Percentiles rank a stretch among this genome's conserved stretches.
phyloP scores from a whole-genome alignment of 2,329 filamentous ascomycete species.

The Sarocladium strictum region DNA sequence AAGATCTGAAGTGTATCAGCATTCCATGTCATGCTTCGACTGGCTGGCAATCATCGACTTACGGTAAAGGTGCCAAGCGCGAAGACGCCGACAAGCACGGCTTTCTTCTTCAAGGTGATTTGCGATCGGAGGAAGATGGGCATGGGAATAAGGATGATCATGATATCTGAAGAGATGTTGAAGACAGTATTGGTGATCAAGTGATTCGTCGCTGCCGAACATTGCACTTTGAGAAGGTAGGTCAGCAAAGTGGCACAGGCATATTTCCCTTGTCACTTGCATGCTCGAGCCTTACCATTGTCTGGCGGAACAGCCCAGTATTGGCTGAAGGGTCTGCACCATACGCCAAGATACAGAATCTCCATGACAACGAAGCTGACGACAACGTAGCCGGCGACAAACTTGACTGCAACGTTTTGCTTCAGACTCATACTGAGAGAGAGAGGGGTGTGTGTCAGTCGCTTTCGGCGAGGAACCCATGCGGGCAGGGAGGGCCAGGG shows the following conservation, averaged over 20 bases:
- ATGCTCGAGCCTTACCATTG: slow-evolving; percentile 30
- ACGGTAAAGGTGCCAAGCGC: slow-evolving; percentile 41
- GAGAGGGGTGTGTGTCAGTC: too few relatives aligned
- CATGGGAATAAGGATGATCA: slow-evolving; percentile 53
- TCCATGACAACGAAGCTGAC: slow-evolving; percentile 45
- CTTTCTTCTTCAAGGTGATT: slow-evolving; percentile 44
- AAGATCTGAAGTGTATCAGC: background rate
- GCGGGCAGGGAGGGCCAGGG: background rate
- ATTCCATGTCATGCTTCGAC: too few relatives aligned
- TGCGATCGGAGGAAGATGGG: slow-evolving; percentile 45
- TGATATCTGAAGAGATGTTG: slow-evolving; percentile 54
- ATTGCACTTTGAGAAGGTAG: slow-evolving; percentile 38
- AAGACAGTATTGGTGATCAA: slow-evolving; percentile 52
- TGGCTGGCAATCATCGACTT: slow-evolving; percentile 16
- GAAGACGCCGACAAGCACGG: slow-evolving; percentile 42
- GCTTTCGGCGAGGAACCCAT: too few relatives aligned
- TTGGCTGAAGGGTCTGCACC: slow-evolving; percentile 46
- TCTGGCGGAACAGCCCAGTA: slow-evolving; percentile 52
- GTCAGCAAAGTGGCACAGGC: slow-evolving; percentile 10
- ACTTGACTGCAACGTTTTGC: slow-evolving; percentile 41
- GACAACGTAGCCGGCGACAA: slow-evolving; percentile 40
- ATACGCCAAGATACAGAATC: slow-evolving; percentile 40
- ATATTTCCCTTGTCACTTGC: background rate
- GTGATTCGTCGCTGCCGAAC: slow-evolving; percentile 50
- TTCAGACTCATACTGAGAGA: slow-evolving; percentile 35